Percentiles rank a stretch among this genome's conserved stretches.
Evolutionary conservation across 495 filamentous ascomycete species (phyloP).

Genomic region (Chaetomidium leptoderma): DNA sequence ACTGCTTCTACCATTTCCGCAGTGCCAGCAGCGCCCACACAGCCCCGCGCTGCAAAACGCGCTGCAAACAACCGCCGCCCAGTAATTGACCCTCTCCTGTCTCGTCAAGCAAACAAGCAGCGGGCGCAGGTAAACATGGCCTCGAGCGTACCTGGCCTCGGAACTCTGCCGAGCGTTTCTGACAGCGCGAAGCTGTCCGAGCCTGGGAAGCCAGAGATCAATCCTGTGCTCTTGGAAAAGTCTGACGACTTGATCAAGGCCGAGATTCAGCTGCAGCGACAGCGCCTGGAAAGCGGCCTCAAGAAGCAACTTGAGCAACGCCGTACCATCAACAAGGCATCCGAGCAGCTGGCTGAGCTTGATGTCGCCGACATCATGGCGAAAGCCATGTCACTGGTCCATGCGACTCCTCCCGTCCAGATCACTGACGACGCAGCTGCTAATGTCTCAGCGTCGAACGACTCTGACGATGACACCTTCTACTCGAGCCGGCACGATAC

Average conservation of each 20-base stretch:
- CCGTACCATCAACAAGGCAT: constrained; percentile 47
- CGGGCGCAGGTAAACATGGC: constrained; percentile 25
- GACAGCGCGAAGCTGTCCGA: constrained; percentile 30
- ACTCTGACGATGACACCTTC: constrained; percentile 91
- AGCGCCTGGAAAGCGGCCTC: constrained; percentile 71
- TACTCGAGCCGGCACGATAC: constrained; percentile 75
- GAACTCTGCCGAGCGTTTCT: constrained; percentile 20
- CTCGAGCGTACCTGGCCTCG: constrained; percentile 27
- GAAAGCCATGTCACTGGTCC: constrained; percentile 66
- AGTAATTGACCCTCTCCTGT: constrained; percentile 35
- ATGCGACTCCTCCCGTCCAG: constrained; percentile 34
- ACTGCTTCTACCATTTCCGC: constrained; percentile 25
- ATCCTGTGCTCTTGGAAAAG: constrained; percentile 78
- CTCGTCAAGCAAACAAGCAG: constrained; percentile 39
- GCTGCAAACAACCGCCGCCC: constrained; percentile 29
- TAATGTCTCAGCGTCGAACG: constrained; percentile 59
- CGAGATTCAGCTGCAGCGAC: constrained; percentile 73
- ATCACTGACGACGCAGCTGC: constrained; percentile 55
- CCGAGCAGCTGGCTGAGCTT: constrained; percentile 64
- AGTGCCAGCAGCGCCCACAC: constrained; percentile 23
- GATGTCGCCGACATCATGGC: constrained; percentile 70
- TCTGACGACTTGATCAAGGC: constrained; percentile 78
- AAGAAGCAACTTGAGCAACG: constrained; percentile 69
- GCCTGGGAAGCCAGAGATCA: constrained; percentile 51
- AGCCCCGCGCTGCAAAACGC: constrained; percentile 20